These are phyloP conservation scores for Suillus discolor DNA, from an alignment of 768 basidiomycete genomes.

Conservation along the genomic window DNA sequence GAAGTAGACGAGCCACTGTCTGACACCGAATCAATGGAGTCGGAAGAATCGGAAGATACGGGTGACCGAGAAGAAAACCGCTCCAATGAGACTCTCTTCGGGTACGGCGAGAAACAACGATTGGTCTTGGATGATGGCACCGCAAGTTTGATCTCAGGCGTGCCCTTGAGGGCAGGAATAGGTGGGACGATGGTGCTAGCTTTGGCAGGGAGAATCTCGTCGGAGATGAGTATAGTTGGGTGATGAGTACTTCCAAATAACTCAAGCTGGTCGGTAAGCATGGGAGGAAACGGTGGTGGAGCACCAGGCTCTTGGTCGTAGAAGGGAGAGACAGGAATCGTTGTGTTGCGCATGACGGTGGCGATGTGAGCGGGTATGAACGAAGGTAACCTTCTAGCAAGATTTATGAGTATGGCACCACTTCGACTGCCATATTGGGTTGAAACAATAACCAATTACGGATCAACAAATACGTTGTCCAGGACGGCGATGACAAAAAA, in stretches of 20 bases:
- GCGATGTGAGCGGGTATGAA: no score
- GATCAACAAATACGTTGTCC: no score
- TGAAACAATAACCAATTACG: no score
- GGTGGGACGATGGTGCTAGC: not conserved
- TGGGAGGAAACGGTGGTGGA: not conserved
- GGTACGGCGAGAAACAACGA: not conserved
- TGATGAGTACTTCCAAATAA: not conserved
- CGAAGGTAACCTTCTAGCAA: no score
- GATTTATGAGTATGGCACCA: no score
- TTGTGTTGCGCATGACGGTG: conserved; percentile 5
- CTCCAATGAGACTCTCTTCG: not conserved
- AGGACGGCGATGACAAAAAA: no score
- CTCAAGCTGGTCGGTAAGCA: conserved; percentile 10
- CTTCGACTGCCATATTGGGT: no score
- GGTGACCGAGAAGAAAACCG: not conserved
- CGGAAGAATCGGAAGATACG: no score
- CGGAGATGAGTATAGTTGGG: not conserved
- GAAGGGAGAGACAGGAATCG: conserved; percentile 8
- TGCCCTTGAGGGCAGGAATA: not conserved
- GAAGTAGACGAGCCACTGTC: no score
- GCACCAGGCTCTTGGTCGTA: not conserved
- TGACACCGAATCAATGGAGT: no score
- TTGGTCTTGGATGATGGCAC: not conserved
- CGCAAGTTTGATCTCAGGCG: not conserved
- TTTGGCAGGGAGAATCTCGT: conserved; percentile 2